These are phyloP conservation scores for Tilletia walkeri DNA, from an alignment of 1,284 basidiomycete genomes.

Conservation along the genomic window DNA sequence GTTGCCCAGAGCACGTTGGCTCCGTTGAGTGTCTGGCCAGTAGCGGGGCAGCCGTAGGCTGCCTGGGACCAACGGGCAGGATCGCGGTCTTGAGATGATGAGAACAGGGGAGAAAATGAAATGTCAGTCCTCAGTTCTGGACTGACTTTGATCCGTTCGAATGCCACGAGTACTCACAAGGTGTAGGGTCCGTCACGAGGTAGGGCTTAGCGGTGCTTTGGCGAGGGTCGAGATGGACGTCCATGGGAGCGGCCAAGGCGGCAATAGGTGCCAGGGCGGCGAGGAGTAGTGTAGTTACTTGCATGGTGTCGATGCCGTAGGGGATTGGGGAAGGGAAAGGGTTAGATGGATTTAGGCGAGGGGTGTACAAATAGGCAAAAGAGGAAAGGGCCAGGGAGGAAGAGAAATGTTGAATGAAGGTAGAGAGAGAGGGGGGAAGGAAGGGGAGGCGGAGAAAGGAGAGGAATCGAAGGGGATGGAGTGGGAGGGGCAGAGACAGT, in stretches of 20 bases:
- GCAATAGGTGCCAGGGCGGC: neutral
- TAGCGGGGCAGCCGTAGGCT: constrained; percentile 32
- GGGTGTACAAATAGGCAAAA: no score
- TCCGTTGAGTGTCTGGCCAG: constrained; percentile 32
- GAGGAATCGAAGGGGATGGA: neutral
- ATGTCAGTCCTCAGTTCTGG: no score
- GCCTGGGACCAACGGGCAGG: constrained; percentile 38
- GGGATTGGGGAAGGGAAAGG: neutral
- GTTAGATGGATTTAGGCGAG: neutral
- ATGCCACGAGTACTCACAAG: neutral
- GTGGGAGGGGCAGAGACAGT: neutral
- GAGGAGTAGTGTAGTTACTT: neutral
- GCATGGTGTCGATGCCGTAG: no score
- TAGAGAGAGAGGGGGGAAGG: neutral
- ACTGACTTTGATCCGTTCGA: no score
- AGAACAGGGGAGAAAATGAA: no score
- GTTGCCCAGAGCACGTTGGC: constrained; percentile 35
- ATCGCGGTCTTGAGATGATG: constrained; percentile 19
- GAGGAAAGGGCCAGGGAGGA: neutral
- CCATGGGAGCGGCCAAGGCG: neutral
- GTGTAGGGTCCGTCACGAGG: neutral
- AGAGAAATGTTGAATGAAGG: neutral
- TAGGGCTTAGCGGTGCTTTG: constrained; percentile 4
- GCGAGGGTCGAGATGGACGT: neutral
- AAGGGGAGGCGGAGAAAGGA: neutral